Evolutionary conservation across 345 rosid species (phyloP).

Genomic region (Durio zibethinus): DNA sequence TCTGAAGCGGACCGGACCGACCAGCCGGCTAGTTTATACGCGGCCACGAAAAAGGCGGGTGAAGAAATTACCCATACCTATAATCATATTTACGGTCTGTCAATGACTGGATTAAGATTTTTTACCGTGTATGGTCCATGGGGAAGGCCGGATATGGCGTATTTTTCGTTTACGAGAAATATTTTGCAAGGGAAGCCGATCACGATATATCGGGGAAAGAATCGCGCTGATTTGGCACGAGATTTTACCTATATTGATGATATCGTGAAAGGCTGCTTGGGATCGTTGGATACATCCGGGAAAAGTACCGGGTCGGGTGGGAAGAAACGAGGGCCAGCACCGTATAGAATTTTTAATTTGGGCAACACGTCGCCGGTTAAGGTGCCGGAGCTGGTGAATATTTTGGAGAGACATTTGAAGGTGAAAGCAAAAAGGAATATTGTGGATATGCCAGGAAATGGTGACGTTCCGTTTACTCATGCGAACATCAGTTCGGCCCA

Average conservation of each 20-base stretch:
- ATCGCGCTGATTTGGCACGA: conserved; percentile 62
- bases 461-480: conserved; percentile 87
- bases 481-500: conserved; percentile 72
- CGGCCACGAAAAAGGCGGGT: conserved; percentile 84
- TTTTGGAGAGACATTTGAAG: conserved; percentile 66
- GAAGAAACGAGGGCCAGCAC: conserved; percentile 65
- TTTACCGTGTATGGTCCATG: conserved; percentile 88
- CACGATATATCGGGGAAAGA: conserved; percentile 63
- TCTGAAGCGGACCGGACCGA: conserved; percentile 70
- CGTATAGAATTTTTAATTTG: conserved; percentile 59
- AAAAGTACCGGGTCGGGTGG: conserved; percentile 82
- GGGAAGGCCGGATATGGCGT: conserved; percentile 93
- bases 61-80: conserved; percentile 81
- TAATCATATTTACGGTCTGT: conserved; percentile 74
- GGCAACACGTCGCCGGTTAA: conserved; percentile 84
- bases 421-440: conserved; percentile 56
- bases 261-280: conserved; percentile 72
- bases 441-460: conserved; percentile 81
- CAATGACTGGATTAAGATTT: conserved; percentile 72
- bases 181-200: conserved; percentile 76
- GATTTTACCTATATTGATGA: conserved; percentile 87
- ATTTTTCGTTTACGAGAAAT: conserved; percentile 59
- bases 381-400: conserved; percentile 63
- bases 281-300: conserved; percentile 61
- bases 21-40: conserved; percentile 79